phyloP scores from a whole-genome alignment of 2,329 filamentous ascomycete species.

The Sarocladium brachiariae region DNA sequence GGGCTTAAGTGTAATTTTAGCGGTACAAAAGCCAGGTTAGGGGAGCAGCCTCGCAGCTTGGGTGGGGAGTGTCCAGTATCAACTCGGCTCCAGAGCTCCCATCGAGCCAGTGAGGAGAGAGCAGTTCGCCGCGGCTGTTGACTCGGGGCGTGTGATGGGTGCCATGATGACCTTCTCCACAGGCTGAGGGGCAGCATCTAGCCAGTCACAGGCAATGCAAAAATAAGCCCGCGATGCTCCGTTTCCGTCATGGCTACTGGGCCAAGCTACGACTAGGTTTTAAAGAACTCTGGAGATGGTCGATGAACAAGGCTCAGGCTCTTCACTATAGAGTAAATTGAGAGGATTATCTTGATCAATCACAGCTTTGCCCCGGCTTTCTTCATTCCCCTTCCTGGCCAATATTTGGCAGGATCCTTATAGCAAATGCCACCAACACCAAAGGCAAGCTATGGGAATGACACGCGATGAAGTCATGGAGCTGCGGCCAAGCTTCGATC shows the following conservation, averaged over 20 bases:
- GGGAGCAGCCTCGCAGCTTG: too few species aligned
- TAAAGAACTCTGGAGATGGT: too few species aligned
- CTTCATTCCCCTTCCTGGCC: too few species aligned
- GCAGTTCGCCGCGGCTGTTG: slow-evolving; percentile 8
- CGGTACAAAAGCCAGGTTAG: too few species aligned
- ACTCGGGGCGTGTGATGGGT: too few species aligned
- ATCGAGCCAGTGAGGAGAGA: not conserved
- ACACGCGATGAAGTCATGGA: slow-evolving; percentile 8
- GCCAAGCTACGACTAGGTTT: not conserved
- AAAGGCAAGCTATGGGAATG: too few species aligned
- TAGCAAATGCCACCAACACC: too few species aligned
- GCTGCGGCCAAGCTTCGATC: slow-evolving; percentile 7
- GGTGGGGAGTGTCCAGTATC: not conserved
- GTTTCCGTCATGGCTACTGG: not conserved
- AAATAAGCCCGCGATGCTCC: slow-evolving; percentile 9
- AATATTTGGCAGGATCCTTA: too few species aligned
- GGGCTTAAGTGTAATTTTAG: not conserved
- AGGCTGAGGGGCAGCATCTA: not conserved
- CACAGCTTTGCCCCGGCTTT: too few species aligned
- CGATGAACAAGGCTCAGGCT: too few species aligned
- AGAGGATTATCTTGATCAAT: too few species aligned
- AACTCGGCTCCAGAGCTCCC: not conserved
- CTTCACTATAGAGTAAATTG: too few species aligned
- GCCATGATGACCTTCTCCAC: not conserved
- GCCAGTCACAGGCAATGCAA: slow-evolving; percentile 3